Conservation (phyloP, 2,329 filamentous ascomycete species). For the Penicillium sp. region DNA sequence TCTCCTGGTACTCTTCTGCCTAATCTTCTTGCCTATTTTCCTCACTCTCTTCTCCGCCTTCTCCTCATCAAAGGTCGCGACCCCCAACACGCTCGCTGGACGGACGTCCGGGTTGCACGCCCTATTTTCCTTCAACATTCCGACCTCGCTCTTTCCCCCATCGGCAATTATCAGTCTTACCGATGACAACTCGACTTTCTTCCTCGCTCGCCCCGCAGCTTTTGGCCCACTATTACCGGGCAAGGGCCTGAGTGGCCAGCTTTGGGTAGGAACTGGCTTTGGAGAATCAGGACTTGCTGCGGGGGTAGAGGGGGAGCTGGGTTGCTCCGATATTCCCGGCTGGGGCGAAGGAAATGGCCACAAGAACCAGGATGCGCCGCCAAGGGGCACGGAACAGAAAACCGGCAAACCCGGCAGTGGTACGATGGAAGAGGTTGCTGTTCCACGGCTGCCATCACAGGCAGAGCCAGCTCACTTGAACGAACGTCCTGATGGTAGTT, state of each 20-base stretch:
- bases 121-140: constrained; percentile 72
- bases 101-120: constrained; percentile 56
- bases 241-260: constrained; percentile 79
- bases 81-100: constrained; percentile 40
- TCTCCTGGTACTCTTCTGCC: constrained; percentile 50
- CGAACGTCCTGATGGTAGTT: constrained; percentile 17
- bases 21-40: constrained; percentile 54
- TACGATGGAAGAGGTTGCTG: constrained; percentile 24
- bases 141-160: constrained; percentile 89
- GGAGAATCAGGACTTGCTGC: constrained; percentile 65
- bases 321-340: constrained; percentile 91
- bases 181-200: constrained; percentile 97
- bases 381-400: constrained; percentile 25
- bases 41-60: constrained; percentile 53
- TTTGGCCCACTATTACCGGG: constrained; percentile 81
- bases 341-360: constrained; percentile 70
- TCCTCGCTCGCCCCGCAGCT: constrained; percentile 87
- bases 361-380: constrained; percentile 29
- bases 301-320: constrained; percentile 77
- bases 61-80: constrained; percentile 43
- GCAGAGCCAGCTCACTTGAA: constrained; percentile 25
- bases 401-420: constrained; percentile 28
- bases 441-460: constrained; percentile 26
- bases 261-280: constrained; percentile 94
- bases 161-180: constrained; percentile 95